Evolutionary conservation across 169 alveolate species (phyloP), one percentile per base, ranked within the genome.

Genomic region (Cryptosporidium sp.): DNA sequence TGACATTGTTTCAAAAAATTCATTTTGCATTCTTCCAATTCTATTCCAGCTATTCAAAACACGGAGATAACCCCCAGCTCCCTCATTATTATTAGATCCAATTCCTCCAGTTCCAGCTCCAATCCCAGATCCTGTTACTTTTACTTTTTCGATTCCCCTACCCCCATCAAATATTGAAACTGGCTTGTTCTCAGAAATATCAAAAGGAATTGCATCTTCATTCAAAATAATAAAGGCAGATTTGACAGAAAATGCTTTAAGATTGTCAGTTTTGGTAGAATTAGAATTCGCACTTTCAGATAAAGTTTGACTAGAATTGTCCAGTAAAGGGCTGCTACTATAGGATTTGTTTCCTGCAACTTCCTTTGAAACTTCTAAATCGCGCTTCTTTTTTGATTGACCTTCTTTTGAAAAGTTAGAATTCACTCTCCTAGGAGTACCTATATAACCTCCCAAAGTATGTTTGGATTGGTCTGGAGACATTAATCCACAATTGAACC

Each of bases 191-290:
- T 56, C 70, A 5, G 51, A 33, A 52, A 51, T 44, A 48, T 72
- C 85, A 26, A 72, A n/a, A 16, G 85, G 48, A 31, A 72, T 51
- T 31, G 48, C 12, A 35, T 72, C 85, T 3, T 72, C 85, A 23
- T 70, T 35, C 67, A 70, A 45, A 44, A 65, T 29, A 31, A 65
- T 65, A 65, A 65, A 65, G 53, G 72, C 52, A 37, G 72, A 65
- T 65, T 35, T 65, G 52, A 37, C 51, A 21, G 72, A 18, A 37
- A 56, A 56, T 21, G 37, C 67, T 37, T 56, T 56, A 26, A 21
- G 37, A 21, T 26, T n/a, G 2, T 56, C 67, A 6, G 67, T 23
- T 26, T 3, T 6, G 8, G 26, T 10, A 3, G 67, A n/a, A 6
- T 56, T 56, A 56, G 67, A 16, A 21, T 8, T 12, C 8, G 16